Evolutionary conservation across 164 flowering plant species (phyloP).

Genomic region (Cinnamomum micranthum): DNA sequence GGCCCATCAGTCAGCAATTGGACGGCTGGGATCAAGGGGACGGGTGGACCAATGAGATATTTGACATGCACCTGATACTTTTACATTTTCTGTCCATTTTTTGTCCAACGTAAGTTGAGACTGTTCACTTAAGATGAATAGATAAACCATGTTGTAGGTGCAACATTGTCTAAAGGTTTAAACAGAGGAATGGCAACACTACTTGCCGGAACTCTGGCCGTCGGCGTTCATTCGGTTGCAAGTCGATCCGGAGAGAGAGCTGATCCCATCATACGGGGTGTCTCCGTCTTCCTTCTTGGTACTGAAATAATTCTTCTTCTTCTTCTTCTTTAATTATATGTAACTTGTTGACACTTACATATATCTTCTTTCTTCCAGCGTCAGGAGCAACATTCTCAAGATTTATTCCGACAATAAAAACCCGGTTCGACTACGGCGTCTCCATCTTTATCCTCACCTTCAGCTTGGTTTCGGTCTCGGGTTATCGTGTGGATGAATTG

Average conservation of each 20-base stretch:
- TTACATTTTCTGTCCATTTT: too few species aligned
- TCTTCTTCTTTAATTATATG: not conserved
- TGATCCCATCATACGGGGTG: slow-evolving; percentile 58
- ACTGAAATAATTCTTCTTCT: not conserved
- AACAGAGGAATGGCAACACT: slow-evolving; percentile 59
- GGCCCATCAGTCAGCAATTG: too few species aligned
- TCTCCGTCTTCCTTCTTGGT: slow-evolving; percentile 66
- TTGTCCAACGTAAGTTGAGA: too few species aligned
- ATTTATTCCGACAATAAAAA: slow-evolving; percentile 67
- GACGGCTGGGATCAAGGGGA: too few species aligned
- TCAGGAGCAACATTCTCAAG: slow-evolving; percentile 72
- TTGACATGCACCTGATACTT: too few species aligned
- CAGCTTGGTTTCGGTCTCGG: slow-evolving; percentile 74
- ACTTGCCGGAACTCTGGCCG: slow-evolving; percentile 58
- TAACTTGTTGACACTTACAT: not conserved
- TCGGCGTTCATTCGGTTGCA: slow-evolving; percentile 68
- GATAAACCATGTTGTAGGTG: slow-evolving; percentile 34
- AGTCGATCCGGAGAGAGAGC: slow-evolving; percentile 40
- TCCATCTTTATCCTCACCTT: slow-evolving; percentile 81
- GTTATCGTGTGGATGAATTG: slow-evolving; percentile 60
- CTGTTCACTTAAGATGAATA: too few species aligned
- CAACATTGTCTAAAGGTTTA: slow-evolving; percentile 55
- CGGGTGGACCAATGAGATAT: too few species aligned
- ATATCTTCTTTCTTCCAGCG: slow-evolving; percentile 36
- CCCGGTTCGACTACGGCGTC: slow-evolving; percentile 70